These are phyloP conservation scores for Fusarium sp. DNA, from an alignment of 2,329 filamentous ascomycete species.

Conservation along the genomic window DNA sequence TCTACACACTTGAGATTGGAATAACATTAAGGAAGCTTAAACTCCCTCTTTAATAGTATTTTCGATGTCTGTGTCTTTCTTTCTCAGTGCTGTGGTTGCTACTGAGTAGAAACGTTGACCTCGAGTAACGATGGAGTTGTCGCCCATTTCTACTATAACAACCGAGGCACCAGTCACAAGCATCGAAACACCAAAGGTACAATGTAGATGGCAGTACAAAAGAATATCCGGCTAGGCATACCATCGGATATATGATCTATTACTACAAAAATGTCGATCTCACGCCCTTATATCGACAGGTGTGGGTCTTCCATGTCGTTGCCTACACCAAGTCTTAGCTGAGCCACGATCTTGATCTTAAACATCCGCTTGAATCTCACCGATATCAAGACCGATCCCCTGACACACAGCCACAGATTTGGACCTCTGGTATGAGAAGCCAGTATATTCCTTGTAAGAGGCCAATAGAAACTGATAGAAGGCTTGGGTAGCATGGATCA, in stretches of 20 bases:
- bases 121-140: not conserved
- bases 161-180: not conserved
- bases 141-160: not conserved
- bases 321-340: constrained; percentile 5
- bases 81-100: not conserved
- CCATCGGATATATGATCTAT: not conserved
- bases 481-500: not conserved
- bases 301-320: constrained; percentile 12
- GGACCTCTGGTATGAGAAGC: not conserved
- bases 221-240: not conserved
- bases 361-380: not conserved
- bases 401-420: not conserved
- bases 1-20: not conserved
- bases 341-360: constrained; percentile 8
- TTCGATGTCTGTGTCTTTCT: not conserved
- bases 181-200: not conserved
- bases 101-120: not conserved
- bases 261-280: not conserved
- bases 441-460: not conserved
- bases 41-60: not conserved
- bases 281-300: constrained; percentile 41
- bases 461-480: constrained; percentile 2
- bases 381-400: not conserved
- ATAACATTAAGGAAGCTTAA: not conserved
- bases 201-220: not conserved